Evolutionary conservation across 179 eudicot genomes (phyloP).

Genomic region (Camellia oleifera): DNA sequence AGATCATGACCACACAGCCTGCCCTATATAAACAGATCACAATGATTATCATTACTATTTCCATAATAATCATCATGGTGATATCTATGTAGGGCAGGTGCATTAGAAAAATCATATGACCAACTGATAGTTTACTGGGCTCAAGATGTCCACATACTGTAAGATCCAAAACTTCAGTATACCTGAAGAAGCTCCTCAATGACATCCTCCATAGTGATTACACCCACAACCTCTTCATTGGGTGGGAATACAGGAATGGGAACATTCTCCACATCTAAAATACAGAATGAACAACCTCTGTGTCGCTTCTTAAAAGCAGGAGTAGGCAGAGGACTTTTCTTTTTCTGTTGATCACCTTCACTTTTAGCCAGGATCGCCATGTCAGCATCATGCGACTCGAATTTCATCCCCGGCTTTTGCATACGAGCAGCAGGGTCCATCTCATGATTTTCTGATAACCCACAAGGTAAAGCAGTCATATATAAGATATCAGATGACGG

Average conservation of each 20-base stretch:
- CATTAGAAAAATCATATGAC: constrained; percentile 1
- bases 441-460: constrained; percentile 25
- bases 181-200: constrained; percentile 99
- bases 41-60: neutral
- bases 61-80: neutral
- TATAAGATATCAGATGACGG: neutral
- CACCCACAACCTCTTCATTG: constrained; percentile 78
- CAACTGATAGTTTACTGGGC: neutral
- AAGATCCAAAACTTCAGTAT: constrained; percentile 13
- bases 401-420: constrained; percentile 21
- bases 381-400: constrained; percentile 33
- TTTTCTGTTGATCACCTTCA: constrained; percentile 42
- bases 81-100: neutral
- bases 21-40: neutral
- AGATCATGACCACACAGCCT: neutral
- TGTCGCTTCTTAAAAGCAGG: constrained; percentile 82
- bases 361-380: constrained; percentile 20
- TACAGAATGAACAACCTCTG: constrained; percentile 93
- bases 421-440: constrained; percentile 7
- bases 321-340: constrained; percentile 56
- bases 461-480: neutral
- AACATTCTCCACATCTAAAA: constrained; percentile 70
- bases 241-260: constrained; percentile 76
- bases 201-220: constrained; percentile 92
- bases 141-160: neutral